Conservation (phyloP, 768 basidiomycete species). For the Russula compacta region DNA sequence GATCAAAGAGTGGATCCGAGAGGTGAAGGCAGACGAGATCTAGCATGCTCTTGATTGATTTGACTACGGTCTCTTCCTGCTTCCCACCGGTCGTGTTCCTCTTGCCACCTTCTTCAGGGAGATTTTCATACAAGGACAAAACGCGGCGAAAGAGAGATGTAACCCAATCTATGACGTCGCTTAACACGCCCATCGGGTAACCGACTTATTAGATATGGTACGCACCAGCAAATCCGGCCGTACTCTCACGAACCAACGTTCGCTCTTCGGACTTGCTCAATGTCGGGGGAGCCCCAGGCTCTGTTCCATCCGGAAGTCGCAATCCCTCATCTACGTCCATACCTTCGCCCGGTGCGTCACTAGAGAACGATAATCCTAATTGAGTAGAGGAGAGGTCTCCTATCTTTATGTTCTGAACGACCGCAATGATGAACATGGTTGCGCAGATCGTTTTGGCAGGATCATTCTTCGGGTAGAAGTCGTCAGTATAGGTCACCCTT, state of each 20-base stretch:
- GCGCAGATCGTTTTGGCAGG: constrained; percentile 73
- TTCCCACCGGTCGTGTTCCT: constrained; percentile 81
- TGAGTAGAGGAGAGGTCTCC: constrained; percentile 63
- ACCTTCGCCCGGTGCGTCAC: constrained; percentile 44
- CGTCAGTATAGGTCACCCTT: neutral
- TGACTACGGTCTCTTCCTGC: constrained; percentile 66
- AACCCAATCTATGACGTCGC: constrained; percentile 56
- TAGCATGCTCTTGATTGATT: constrained; percentile 68
- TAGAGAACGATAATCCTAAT: constrained; percentile 45
- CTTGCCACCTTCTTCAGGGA: constrained; percentile 91
- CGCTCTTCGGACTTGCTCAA: constrained; percentile 59
- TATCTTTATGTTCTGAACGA: constrained; percentile 67
- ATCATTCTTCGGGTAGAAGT: constrained; percentile 48
- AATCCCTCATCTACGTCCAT: constrained; percentile 44
- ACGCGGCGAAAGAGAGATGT: constrained; percentile 68
- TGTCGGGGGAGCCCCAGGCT: constrained; percentile 31
- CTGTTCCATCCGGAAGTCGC: constrained; percentile 45
- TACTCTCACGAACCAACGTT: constrained; percentile 67
- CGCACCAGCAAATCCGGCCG: constrained; percentile 67
- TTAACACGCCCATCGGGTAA: neutral
- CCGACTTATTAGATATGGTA: neutral
- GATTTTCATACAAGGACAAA: constrained; percentile 77
- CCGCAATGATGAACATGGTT: constrained; percentile 67
- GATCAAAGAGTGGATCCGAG: constrained; percentile 70
- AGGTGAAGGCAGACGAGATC: constrained; percentile 78